Evolutionary conservation across 768 basidiomycete genomes (phyloP), one percentile per base, ranked within the genome.

Genomic region (Suillus tomentosus): DNA sequence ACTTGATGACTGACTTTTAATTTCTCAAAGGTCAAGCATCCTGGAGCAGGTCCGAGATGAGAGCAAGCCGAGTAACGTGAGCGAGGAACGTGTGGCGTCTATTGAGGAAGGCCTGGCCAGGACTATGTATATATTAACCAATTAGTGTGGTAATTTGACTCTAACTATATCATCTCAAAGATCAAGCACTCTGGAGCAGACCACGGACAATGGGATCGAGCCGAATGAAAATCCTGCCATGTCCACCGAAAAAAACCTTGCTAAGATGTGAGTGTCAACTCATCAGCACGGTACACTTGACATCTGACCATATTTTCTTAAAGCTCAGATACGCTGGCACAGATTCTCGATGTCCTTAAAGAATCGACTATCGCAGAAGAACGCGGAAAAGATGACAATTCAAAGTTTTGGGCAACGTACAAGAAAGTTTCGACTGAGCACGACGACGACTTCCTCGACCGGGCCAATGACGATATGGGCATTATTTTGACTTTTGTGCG

Each of bases 371-470:
- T 55, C 6, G 54, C 36, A 7, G 54, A 36, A 56, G 54, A 56
- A 37, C 54, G 0, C 9, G 47, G 60, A 6, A 51, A 37, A n/a
- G 48, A 61, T 22, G 17, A 10, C 11, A n/a, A 15, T 3, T 61
- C 50, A 22, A 47, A 39, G 34, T 50, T 61, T 11, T 55, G 60
- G 60, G 48, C 48, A 3, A 37, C 5, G 2, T 61, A 61, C 50
- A 54, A 37, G 11, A 36, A 51, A 42, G 11, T 50, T 17, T 47
- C 48, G 34, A 24, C 37, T 24, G 48, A 61, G 2, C 37, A 34
- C 14, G 60, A 61, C 34, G 11, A 55, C 6, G 24, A 50, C 24
- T 27, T 50, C 24, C 36, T 55, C 11, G 11, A 8, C 1, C 54
- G n/a, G 11, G 54, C 36, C 13, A 27, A 60, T 42, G 45, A n/a